Base-by-base conservation (phyloP, 352 stramenopile species). In the Phytophthora pistaciae region DNA sequence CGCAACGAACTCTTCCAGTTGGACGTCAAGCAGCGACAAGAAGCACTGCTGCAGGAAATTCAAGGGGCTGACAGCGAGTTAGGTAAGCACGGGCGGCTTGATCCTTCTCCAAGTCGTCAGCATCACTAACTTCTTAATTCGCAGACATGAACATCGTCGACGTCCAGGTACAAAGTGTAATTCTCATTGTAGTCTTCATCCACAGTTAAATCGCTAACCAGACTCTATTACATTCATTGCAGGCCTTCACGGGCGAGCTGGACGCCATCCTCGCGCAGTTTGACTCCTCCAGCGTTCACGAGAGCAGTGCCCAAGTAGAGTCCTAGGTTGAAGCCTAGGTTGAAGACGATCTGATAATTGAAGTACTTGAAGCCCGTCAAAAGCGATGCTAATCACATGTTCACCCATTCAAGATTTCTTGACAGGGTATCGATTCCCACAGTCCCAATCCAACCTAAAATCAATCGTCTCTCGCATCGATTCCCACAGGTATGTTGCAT, bases 211-310 rank as follows among this genome's bases (percentile, higher is more conserved):
- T 54, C 38, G 5, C 9, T 68, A 38, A 31, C 50, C 1, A 29
- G 6, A 6, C 11, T 65, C 13, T 48, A 21, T 52, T 61, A 18
- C 56, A 25, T 20, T 42, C 38, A 5, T 18, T 44, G 38, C 40
- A 91, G 80, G 55, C 74, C 1, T 90, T 81, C 52, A 72, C 80
- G 0, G 72, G 66, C 13, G 82, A 85, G 2, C 29, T 91, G n/a
- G 79, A 91, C 71, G 75, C 60, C 6, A 75, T 91, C 11, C 69
- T 91, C 5, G 81, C 81, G 6, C 80, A 88, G 33, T 88, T 91
- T 42, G 72, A 83, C 36, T 52, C 11, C 29, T 3, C 44, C 27
- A 25, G 18, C 25, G 29, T 38, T 27, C 14, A 36, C 31, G n/a
- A 29, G 42, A 49, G 16, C 42, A 49, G 13, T 49, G 42, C 7